Evolutionary conservation across 371 early-diverging fungal genomes (phyloP), one percentile per base, ranked within the genome.

Genomic region (Synchytrium microbalum): DNA sequence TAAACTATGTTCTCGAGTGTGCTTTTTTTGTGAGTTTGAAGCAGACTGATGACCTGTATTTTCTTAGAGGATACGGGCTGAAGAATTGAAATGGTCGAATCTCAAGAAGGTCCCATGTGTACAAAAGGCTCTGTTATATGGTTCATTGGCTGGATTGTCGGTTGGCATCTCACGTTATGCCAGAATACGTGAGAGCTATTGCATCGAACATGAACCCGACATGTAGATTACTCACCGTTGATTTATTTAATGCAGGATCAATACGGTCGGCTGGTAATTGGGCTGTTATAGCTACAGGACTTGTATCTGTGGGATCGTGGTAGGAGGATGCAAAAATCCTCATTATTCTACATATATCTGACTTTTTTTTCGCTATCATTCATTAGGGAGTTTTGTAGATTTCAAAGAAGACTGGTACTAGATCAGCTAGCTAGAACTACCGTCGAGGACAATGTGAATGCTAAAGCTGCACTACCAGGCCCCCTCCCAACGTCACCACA

Each of bases 301-400:
- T n/a, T 14, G n/a, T 51, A 51, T 51, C 51, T 51, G 51, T 51
- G 51, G 13, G 14, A 51, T 51, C 51, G n/a, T 51, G 51, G 51
- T 51, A 51, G n/a, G 51, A 14, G 14, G 14, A 10, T 28, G 23
- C 56, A 25, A 23, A 24, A 28, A 23, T 56, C 56, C 14, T 24
- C 23, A 24, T 13, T 51, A 51, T n/a, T 51, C 51, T n/a, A 51
- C 51, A 51, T 51, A n/a, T 13, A 51, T 51, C 51, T 51, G 51
- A 51, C 51, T 13, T 14, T 13, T 51, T 51, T 51, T 51, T 51
- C n/a, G n/a, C n/a, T n/a, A n/a, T 51, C 62, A 25, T 54, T 27
- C n/a, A 27, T 29, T 10, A 57, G 64, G 64, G 64, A 64, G 25
- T 64, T 38, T 46, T 64, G 64, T 30, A 29, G 64, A 10, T 58